A percentile compares a stretch with the other conserved stretches of the same genome.
Evolutionary conservation across 805 yeast species (phyloP).

Genomic region (Cyberlindnera mycetangii): DNA sequence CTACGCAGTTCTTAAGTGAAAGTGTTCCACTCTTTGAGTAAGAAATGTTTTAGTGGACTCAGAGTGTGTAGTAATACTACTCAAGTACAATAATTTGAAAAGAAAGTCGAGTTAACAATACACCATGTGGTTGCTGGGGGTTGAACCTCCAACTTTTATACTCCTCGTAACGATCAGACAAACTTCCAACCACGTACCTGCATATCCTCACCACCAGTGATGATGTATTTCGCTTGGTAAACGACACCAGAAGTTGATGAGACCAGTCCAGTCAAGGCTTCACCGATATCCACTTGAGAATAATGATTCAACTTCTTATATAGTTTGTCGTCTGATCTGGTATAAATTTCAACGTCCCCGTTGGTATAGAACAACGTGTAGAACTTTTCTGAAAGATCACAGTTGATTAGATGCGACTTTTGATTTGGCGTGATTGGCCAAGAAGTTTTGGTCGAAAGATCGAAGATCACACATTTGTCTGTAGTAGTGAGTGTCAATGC

Average conservation of each 20-base stretch:
- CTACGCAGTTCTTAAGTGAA: not conserved
- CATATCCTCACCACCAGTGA: constrained; percentile 17
- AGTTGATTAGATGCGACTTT: not conserved
- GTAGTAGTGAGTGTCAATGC: not conserved
- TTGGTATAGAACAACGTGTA: constrained; percentile 4
- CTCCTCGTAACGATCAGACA: not conserved
- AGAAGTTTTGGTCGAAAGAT: not conserved
- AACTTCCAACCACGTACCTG: constrained; percentile 11
- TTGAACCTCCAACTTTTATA: not conserved
- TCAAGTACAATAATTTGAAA: too few relatives aligned
- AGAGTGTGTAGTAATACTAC: too few relatives aligned
- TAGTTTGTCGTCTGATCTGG: not conserved
- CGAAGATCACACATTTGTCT: not conserved
- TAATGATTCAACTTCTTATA: constrained; percentile 8
- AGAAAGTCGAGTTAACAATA: too few relatives aligned
- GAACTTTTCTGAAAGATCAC: not conserved
- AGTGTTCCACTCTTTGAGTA: not conserved
- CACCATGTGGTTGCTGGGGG: too few relatives aligned
- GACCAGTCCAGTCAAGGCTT: not conserved
- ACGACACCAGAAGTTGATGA: not conserved
- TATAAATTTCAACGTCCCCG: constrained; percentile 10
- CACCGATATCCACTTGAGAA: not conserved
- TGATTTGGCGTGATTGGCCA: not conserved
- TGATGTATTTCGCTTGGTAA: constrained; percentile 10
- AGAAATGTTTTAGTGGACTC: too few relatives aligned